These are phyloP conservation scores for Geranium incanum DNA, from an alignment of 441 rosid species.

Conservation along the genomic window DNA sequence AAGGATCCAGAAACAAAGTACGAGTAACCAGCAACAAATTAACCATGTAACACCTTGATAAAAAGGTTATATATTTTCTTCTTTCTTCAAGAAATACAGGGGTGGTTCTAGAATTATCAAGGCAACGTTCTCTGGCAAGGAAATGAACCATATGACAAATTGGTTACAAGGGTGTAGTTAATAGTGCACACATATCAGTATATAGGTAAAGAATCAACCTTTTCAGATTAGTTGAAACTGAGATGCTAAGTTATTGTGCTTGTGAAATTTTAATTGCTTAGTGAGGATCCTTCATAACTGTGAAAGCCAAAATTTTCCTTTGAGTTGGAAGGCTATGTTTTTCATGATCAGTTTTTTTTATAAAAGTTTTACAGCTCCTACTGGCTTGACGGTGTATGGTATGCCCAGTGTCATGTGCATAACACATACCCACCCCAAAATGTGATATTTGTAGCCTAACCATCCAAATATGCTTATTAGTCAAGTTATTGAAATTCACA, in stretches of 20 bases:
- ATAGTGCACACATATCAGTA: background rate
- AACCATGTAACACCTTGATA: background rate
- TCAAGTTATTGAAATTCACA: background rate
- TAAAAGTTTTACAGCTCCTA: too few relatives aligned
- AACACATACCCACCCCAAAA: background rate
- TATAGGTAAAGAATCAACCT: background rate
- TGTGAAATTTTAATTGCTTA: background rate
- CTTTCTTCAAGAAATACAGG: background rate
- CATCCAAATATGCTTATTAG: background rate
- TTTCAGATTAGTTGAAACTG: background rate
- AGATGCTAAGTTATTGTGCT: background rate
- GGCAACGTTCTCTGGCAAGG: background rate
- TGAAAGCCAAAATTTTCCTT: background rate
- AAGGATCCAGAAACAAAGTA: background rate
- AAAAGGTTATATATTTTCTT: background rate
- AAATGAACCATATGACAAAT: background rate
- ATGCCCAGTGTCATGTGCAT: too few relatives aligned
- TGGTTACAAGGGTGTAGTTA: background rate
- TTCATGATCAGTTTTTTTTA: too few relatives aligned
- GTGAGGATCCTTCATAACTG: background rate
- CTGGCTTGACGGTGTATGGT: too few relatives aligned
- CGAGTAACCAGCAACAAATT: background rate
- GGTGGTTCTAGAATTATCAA: background rate
- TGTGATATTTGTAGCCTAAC: background rate
- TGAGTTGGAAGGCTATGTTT: too few relatives aligned